phyloP scores from a whole-genome alignment of 305 asterid species.

The Coffea humblotiana region DNA sequence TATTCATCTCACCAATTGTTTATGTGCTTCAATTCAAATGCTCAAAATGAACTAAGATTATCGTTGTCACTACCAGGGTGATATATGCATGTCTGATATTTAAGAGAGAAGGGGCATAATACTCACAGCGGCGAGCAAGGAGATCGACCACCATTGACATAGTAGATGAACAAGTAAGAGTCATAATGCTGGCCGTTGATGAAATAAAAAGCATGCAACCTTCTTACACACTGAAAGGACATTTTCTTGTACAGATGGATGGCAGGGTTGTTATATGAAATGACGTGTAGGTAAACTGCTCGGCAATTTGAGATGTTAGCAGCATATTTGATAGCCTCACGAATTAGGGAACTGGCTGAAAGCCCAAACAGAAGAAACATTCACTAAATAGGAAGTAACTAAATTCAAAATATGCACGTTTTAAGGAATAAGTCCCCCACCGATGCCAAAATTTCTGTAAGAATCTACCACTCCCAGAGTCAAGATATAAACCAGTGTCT shows the following conservation, averaged over 20 bases:
- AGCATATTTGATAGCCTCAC: conserved; percentile 76
- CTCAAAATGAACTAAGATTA: not conserved
- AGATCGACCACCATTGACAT: conserved; percentile 89
- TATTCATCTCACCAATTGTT: not conserved
- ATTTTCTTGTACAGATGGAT: conserved; percentile 83
- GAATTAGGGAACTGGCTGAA: conserved; percentile 81
- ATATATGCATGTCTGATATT: not conserved
- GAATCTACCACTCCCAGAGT: conserved; percentile 90
- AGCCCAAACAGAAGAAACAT: conserved; percentile 27
- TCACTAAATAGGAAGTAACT: conserved; percentile 20
- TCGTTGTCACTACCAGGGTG: not conserved
- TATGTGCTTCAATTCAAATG: not conserved
- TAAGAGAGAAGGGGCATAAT: not conserved
- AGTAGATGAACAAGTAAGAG: conserved; percentile 86
- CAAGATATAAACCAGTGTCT: conserved; percentile 75
- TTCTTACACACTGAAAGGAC: conserved; percentile 74
- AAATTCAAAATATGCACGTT: conserved; percentile 7
- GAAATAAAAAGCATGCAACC: conserved; percentile 68
- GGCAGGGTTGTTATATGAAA: conserved; percentile 87
- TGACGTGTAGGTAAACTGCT: conserved; percentile 94
- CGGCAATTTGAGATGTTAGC: conserved; percentile 60
- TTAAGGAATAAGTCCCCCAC: conserved; percentile 36
- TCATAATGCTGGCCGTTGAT: conserved; percentile 83
- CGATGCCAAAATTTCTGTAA: conserved; percentile 80
- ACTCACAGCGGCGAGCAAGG: conserved; percentile 96